Base-by-base conservation (phyloP, 2,329 filamentous ascomycete genomes). In the Arthrobotrys megalospora region DNA sequence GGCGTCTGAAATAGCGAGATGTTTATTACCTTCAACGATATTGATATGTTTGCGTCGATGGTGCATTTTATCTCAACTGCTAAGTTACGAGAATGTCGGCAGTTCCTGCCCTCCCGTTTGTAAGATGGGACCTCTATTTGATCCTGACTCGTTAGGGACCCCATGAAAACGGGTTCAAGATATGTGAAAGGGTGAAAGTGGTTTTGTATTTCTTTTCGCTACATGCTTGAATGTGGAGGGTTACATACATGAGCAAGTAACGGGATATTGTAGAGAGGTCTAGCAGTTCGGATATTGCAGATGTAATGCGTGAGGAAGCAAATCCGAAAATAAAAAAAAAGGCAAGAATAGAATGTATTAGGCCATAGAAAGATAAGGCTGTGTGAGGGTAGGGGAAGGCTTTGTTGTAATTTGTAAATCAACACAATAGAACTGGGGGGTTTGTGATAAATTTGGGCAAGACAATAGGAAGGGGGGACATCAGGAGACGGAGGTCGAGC, bases 1-100 rank as follows among this genome's bases (percentile, higher is more conserved):
- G 68, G 73, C 66, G 73, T 77, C 73, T 63, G 41, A 58, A 62
- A 77, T 64, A 77, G 73, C 73, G 73, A 77, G 66, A 77, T 77
- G 73, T 43, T 48, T 64, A 19, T 41, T 75, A 63, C 43, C 53
- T 53, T 63, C 19, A 28, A 28, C n/a, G 10, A 63, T 24, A 60
- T 47, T 11, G 6, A 52, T 36, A 53, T 36, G 14, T 10, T 36
- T 19, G 50, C 6, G 50, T 16, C 41, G n/a, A 16, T 16, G 41
- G n/a, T 8, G 2, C 53, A 62, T 62, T 34, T 12, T 19, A 58
- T 36, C n/a, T 58, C 34, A 34, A 34, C 3, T 16, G 14, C 6
- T 24, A 53, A 24, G 11, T 12, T 12, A 24, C 48, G 16, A 14
- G 21, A 4, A 7, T 16, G 14, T 28, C 24, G 24, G 2, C 24